phyloP scores from a whole-genome alignment of 2,329 filamentous ascomycete species.

The Colletotrichum higginsianum region DNA sequence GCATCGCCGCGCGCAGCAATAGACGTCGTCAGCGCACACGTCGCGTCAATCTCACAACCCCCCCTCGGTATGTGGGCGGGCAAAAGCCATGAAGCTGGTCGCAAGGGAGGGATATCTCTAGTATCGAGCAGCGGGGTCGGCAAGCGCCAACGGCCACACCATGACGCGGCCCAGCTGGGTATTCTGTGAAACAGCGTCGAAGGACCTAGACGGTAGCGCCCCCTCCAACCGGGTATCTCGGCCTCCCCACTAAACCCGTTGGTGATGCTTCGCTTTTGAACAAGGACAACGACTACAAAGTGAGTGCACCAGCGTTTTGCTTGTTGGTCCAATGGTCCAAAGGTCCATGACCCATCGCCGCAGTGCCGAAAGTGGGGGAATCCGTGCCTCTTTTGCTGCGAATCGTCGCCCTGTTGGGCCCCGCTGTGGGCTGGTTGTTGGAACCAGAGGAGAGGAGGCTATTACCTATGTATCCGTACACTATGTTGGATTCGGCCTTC shows the following conservation, averaged over 20 bases:
- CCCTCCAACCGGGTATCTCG: conserved; percentile 3
- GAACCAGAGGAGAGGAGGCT: background rate
- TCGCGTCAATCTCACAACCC: background rate
- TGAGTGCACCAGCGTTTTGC: background rate
- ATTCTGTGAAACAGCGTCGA: background rate
- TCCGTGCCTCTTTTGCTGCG: background rate
- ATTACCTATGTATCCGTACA: background rate
- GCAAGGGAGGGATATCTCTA: conserved; percentile 19
- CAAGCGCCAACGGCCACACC: conserved; percentile 21
- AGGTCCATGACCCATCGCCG: background rate
- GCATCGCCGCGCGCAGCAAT: conserved; percentile 2
- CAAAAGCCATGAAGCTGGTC: background rate
- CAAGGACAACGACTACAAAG: background rate
- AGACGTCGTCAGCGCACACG: conserved; percentile 22
- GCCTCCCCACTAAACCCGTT: background rate
- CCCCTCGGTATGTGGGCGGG: conserved; percentile 30
- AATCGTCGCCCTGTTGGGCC: background rate
- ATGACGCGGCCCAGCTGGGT: conserved; percentile 37
- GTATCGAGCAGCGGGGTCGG: conserved; percentile 13
- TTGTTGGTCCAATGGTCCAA: background rate
- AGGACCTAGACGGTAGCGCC: background rate
- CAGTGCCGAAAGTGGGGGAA: conserved; percentile 26
- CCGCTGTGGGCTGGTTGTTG: conserved; percentile 4
- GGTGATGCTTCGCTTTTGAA: background rate
- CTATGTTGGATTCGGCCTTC: conserved; percentile 6